phyloP scores from a whole-genome alignment of 176 grass and related monocot genomes.

The Triticum aestivum region DNA sequence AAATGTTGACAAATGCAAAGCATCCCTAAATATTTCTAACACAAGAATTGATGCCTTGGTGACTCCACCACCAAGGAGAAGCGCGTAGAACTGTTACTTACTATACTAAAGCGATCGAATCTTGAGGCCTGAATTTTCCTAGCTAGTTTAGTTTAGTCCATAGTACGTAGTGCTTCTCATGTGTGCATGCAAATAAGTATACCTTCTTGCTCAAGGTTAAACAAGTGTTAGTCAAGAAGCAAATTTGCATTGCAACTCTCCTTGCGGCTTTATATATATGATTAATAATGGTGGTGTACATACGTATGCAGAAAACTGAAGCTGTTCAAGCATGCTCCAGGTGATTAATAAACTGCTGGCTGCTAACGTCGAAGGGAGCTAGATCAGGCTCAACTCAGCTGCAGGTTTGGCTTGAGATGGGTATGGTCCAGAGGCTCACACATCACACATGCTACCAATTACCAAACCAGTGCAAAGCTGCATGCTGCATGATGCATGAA shows the following conservation, averaged over 20 bases:
- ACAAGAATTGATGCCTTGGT: neutral
- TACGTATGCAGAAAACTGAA: slow-evolving; percentile 5
- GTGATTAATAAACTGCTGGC: too few relatives aligned
- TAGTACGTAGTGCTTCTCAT: neutral
- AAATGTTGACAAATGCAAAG: slow-evolving; percentile 27
- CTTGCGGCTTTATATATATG: neutral
- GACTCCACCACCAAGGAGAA: neutral
- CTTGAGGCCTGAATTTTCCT: neutral
- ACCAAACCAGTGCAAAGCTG: too few relatives aligned
- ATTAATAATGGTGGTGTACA: neutral
- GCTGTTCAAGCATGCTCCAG: neutral
- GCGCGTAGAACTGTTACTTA: neutral
- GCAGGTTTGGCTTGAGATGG: too few relatives aligned
- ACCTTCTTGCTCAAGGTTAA: neutral
- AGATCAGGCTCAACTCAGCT: too few relatives aligned
- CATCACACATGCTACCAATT: too few relatives aligned
- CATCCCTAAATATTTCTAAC: neutral
- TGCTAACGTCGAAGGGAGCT: too few relatives aligned
- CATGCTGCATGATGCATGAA: too few relatives aligned
- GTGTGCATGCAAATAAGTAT: neutral
- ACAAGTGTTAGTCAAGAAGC: neutral
- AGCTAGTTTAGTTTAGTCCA: neutral
- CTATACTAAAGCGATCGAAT: neutral
- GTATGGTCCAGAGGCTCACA: too few relatives aligned
- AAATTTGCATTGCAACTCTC: neutral